phyloP scores from a whole-genome alignment of 768 basidiomycete genomes.

The Coprinopsis strossmayeri region DNA sequence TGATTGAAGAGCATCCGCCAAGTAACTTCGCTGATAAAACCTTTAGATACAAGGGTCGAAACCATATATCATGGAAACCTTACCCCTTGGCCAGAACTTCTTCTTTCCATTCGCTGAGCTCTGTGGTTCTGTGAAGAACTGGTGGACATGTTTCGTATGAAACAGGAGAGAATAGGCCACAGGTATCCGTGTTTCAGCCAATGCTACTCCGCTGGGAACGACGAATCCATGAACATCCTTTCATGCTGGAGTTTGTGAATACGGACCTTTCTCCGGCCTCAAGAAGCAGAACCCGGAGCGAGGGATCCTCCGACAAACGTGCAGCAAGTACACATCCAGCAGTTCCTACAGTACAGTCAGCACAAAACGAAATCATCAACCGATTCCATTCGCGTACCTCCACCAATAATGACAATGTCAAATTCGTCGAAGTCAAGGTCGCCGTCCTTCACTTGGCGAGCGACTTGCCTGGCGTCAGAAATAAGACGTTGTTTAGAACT shows the following conservation, averaged over 20 bases:
- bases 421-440: constrained; percentile 23
- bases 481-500: constrained; percentile 16
- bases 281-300: constrained; percentile 45
- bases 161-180: constrained; percentile 37
- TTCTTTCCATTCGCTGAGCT: constrained; percentile 36
- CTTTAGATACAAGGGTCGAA: not conserved
- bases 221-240: too few relatives aligned
- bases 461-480: constrained; percentile 20
- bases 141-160: constrained; percentile 41
- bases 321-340: constrained; percentile 58
- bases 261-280: constrained; percentile 56
- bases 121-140: constrained; percentile 54
- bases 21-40: constrained; percentile 51
- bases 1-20: constrained; percentile 68
- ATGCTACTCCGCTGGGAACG: constrained; percentile 41
- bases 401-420: constrained; percentile 49
- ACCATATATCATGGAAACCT: not conserved
- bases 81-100: constrained; percentile 65
- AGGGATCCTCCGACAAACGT: constrained; percentile 50
- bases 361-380: too few relatives aligned
- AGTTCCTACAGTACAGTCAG: too few relatives aligned
- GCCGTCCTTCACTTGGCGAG: constrained; percentile 4
- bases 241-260: too few relatives aligned
- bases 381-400: constrained; percentile 41
- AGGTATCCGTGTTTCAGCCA: constrained; percentile 37